Evolutionary conservation across 495 filamentous ascomycete genomes (phyloP).

Genomic region (Diplogelasinospora grovesii): DNA sequence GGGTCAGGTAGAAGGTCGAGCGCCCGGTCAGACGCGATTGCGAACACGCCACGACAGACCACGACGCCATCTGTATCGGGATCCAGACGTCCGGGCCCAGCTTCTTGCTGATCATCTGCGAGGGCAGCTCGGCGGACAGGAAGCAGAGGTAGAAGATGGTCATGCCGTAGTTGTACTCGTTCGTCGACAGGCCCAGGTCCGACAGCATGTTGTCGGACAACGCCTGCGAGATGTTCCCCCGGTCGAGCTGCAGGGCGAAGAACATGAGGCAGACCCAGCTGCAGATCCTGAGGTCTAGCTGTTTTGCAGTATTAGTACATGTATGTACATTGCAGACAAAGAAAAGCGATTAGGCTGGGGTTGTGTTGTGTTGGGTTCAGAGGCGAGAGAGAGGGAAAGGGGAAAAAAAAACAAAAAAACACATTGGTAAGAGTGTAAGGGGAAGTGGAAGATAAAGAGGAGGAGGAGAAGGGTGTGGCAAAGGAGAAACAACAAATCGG

Average conservation of each 20-base stretch:
- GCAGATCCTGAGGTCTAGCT: conserved; percentile 34
- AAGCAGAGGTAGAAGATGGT: conserved; percentile 65
- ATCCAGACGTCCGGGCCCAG: conserved; percentile 77
- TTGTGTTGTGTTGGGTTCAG: no score
- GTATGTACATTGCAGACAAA: no score
- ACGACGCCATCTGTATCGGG: conserved; percentile 67
- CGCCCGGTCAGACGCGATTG: conserved; percentile 57
- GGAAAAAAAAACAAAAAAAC: no score
- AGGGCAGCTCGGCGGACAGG: conserved; percentile 63
- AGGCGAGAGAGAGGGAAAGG: no score
- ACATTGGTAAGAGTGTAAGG: no score
- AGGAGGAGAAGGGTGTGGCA: no score
- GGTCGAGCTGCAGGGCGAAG: conserved; percentile 71
- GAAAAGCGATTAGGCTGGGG: no score
- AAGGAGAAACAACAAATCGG: no score
- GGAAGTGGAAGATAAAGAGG: no score
- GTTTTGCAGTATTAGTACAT: no score
- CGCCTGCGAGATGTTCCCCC: conserved; percentile 66
- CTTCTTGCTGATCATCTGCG: conserved; percentile 65
- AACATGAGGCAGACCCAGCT: conserved; percentile 70
- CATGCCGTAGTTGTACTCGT: conserved; percentile 69
- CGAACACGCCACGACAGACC: conserved; percentile 61
- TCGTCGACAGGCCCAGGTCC: conserved; percentile 54
- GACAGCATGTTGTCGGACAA: conserved; percentile 63
- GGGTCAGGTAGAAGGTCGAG: conserved; percentile 50